Percentiles rank a stretch among this genome's conserved stretches.
Evolutionary conservation across 495 filamentous ascomycete species (phyloP).

Genomic region (Mytilinidion resinicola): DNA sequence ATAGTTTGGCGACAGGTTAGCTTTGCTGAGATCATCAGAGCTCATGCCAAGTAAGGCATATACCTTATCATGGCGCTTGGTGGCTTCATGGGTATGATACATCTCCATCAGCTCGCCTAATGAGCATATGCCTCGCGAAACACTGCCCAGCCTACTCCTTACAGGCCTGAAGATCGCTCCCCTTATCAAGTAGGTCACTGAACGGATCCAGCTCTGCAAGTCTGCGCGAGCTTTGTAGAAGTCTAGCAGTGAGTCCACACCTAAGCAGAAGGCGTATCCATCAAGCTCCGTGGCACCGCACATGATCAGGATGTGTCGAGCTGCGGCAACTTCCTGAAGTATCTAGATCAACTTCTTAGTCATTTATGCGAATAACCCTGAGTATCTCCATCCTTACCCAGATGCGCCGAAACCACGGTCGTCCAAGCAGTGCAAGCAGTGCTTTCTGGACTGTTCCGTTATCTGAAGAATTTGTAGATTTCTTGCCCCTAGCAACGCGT

Average conservation of each 20-base stretch:
- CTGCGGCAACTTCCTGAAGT: conserved; percentile 35
- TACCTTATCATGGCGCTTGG: conserved; percentile 32
- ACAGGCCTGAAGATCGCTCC: conserved; percentile 27
- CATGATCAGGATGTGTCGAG: conserved; percentile 27
- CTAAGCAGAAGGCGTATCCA: conserved; percentile 17
- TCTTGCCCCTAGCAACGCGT: background rate
- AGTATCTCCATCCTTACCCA: conserved; percentile 26
- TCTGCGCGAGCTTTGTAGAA: conserved; percentile 7
- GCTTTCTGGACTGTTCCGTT: conserved; percentile 1
- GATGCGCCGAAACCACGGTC: conserved; percentile 31
- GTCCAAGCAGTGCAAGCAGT: conserved; percentile 23
- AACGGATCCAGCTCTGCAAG: conserved; percentile 8
- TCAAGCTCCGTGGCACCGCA: conserved; percentile 30
- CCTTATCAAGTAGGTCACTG: conserved; percentile 31
- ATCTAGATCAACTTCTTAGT: conserved; percentile 17
- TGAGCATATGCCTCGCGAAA: conserved; percentile 12
- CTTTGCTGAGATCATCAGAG: conserved; percentile 19
- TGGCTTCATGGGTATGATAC: conserved; percentile 33
- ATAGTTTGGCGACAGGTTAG: conserved; percentile 25
- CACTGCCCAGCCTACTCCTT: conserved; percentile 9
- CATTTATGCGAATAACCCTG: background rate
- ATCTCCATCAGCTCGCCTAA: conserved; percentile 36
- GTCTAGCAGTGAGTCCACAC: conserved; percentile 4
- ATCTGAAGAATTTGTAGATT: too few species aligned
- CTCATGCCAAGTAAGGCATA: conserved; percentile 38